phyloP scores from a whole-genome alignment of 257 asterid genomes.

The Knoxia roxburghii region DNA sequence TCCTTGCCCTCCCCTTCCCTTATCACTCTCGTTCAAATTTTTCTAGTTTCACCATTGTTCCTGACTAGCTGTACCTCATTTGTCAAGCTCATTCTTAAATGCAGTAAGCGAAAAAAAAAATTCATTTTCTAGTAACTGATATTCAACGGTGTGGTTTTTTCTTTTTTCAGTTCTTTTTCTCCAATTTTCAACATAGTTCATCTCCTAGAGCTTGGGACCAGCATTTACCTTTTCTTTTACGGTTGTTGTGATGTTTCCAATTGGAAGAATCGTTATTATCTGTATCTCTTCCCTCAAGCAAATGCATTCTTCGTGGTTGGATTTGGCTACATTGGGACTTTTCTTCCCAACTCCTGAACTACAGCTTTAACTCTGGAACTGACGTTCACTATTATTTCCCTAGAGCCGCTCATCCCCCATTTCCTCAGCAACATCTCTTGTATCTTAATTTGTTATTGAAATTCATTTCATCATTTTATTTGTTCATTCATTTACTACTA shows the following conservation, averaged over 20 bases:
- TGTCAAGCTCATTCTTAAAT: neutral
- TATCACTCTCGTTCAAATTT: no score
- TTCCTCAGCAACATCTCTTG: no score
- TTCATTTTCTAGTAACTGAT: no score
- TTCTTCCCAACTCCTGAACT: slow-evolving; percentile 43
- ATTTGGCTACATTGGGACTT: slow-evolving; percentile 71
- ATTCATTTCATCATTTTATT: no score
- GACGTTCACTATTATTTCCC: no score
- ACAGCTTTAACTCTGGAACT: neutral
- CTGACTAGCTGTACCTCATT: no score
- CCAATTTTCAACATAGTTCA: slow-evolving; percentile 72
- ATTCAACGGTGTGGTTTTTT: no score
- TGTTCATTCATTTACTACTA: no score
- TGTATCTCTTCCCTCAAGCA: slow-evolving; percentile 65
- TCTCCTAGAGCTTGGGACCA: slow-evolving; percentile 56
- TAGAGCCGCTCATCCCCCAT: no score
- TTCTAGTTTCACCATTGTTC: no score
- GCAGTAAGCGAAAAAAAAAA: neutral
- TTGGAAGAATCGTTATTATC: slow-evolving; percentile 52
- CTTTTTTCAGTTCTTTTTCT: neutral
- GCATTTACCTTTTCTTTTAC: slow-evolving; percentile 63
- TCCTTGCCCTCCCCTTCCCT: no score
- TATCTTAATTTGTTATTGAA: no score
- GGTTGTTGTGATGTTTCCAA: slow-evolving; percentile 65
- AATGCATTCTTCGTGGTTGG: slow-evolving; percentile 65